These are phyloP conservation scores for California macrophylla DNA, from an alignment of 441 rosid genomes.

Conservation along the genomic window DNA sequence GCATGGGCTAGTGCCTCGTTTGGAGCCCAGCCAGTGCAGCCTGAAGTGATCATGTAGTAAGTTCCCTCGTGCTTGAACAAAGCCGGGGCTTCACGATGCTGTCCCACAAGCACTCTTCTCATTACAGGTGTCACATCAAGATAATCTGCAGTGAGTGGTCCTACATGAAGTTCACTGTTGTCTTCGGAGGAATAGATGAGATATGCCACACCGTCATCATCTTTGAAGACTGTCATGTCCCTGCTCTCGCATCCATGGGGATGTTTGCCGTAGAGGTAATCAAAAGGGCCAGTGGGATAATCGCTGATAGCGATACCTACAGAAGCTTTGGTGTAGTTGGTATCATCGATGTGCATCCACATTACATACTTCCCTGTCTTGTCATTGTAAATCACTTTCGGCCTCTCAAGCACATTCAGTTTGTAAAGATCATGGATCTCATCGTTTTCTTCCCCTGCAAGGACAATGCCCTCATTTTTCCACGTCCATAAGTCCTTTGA, in stretches of 20 bases:
- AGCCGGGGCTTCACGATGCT: constrained; percentile 86
- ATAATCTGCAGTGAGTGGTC: constrained; percentile 63
- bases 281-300: constrained; percentile 71
- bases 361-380: constrained; percentile 65
- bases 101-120: constrained; percentile 56
- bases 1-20: constrained; percentile 84
- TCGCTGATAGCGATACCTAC: constrained; percentile 68
- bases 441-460: constrained; percentile 57
- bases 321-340: constrained; percentile 86
- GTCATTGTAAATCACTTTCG: constrained; percentile 75
- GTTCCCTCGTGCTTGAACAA: constrained; percentile 60
- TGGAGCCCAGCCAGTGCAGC: constrained; percentile 96
- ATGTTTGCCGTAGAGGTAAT: constrained; percentile 57
- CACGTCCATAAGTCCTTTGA: constrained; percentile 85
- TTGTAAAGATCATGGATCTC: constrained; percentile 72
- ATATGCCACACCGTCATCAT: constrained; percentile 67
- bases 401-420: constrained; percentile 83
- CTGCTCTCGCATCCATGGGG: constrained; percentile 84
- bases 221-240: constrained; percentile 88
- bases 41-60: constrained; percentile 84
- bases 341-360: constrained; percentile 97
- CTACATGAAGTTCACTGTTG: constrained; percentile 82
- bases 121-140: constrained; percentile 47
- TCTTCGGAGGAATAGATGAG: constrained; percentile 73
- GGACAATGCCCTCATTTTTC: constrained; percentile 80